Conservation (phyloP, 352 stramenopile species). For the Phytophthora syringae region DNA sequence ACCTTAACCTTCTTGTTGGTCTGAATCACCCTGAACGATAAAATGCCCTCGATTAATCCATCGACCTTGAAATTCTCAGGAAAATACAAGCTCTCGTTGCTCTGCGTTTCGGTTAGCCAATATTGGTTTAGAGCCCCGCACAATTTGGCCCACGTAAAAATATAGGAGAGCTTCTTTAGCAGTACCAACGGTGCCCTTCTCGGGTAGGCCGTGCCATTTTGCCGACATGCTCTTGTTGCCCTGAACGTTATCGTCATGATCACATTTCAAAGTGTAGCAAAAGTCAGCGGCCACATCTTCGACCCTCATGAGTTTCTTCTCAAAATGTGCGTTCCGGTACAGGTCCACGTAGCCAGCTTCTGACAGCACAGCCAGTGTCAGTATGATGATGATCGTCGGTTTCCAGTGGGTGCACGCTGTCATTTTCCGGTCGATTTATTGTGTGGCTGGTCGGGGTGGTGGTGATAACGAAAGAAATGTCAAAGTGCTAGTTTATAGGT, state of each 20-base stretch:
- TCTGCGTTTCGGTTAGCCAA: constrained; percentile 19
- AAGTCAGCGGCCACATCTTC: constrained; percentile 2
- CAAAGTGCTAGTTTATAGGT: no score
- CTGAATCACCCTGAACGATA: constrained; percentile 15
- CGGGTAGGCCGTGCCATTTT: constrained; percentile 12
- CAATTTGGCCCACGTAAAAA: constrained; percentile 17
- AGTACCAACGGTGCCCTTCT: background rate
- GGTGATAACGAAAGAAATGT: no score
- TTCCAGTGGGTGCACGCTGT: no score
- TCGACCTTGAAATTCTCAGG: constrained; percentile 9
- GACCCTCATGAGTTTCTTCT: constrained; percentile 10
- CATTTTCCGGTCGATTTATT: no score
- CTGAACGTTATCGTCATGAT: background rate
- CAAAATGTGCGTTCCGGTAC: constrained; percentile 10
- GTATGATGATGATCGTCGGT: background rate
- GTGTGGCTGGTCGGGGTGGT: no score
- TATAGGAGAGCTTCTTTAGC: background rate
- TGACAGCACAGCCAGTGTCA: background rate
- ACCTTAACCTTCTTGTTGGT: no score
- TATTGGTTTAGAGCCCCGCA: background rate
- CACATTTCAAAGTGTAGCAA: constrained; percentile 21
- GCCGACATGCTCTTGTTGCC: constrained; percentile 6
- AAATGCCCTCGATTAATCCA: constrained; percentile 16
- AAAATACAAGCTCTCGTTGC: constrained; percentile 14
- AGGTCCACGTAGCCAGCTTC: constrained; percentile 15